phyloP scores from a whole-genome alignment of 2,329 filamentous ascomycete genomes.

The Pseudocercospora ulei region DNA sequence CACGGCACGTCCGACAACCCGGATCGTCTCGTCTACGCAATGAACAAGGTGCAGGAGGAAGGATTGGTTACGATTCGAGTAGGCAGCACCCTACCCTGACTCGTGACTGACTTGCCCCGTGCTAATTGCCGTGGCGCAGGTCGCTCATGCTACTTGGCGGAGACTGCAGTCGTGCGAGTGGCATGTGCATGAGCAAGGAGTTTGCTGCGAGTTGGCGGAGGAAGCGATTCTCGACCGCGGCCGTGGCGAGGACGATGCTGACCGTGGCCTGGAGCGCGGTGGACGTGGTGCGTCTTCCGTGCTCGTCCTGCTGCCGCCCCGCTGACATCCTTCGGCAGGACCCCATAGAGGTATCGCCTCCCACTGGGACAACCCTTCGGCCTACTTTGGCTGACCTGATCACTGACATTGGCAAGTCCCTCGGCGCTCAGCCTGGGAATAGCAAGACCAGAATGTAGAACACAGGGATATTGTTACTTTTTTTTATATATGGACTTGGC shows the following conservation, averaged over 20 bases:
- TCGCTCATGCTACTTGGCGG: constrained; percentile 9
- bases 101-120: too few relatives aligned
- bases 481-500: too few relatives aligned
- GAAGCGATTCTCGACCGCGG: constrained; percentile 6
- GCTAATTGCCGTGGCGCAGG: too few relatives aligned
- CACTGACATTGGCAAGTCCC: constrained; percentile 4
- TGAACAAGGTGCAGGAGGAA: constrained; percentile 3
- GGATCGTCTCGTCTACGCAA: constrained; percentile 10
- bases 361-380: neutral
- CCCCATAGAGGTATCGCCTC: constrained; percentile 4
- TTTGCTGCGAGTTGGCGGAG: constrained; percentile 9
- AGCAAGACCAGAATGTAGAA: constrained; percentile 1
- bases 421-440: neutral
- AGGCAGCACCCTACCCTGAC: too few relatives aligned
- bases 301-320: neutral
- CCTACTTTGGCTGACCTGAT: neutral
- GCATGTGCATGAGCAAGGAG: constrained; percentile 13
- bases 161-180: constrained; percentile 14
- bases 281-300: neutral
- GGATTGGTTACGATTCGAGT: neutral
- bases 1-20: constrained; percentile 10
- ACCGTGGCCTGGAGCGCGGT: neutral
- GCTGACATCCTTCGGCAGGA: neutral
- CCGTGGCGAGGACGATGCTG: constrained; percentile 6
- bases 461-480: too few relatives aligned